Base-by-base conservation (phyloP, 768 basidiomycete genomes). In the Lactarius akahatsu region DNA sequence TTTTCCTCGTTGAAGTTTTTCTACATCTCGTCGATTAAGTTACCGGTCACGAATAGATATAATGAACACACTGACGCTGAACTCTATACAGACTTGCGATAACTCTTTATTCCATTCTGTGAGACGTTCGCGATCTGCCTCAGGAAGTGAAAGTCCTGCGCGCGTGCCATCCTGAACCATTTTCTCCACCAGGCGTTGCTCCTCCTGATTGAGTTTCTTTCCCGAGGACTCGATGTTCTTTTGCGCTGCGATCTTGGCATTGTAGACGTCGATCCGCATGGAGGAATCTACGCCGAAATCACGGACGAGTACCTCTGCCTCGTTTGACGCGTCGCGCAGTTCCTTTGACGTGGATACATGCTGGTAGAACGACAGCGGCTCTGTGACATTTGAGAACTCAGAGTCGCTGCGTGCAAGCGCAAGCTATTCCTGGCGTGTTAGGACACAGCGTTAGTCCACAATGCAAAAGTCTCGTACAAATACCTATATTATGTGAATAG, bases 1-100 rank as follows among this genome's bases (percentile, higher is more conserved):
- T 90, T 86, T 73, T 95, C 93, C 76, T 96, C 92, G 71, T 94
- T 94, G 78, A 89, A 92, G 78, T 93, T 92, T 87, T 89, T 91
- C 88, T 90, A 47, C 26, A 36, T 7, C 56, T 54, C 32, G 45
- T 23, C 28, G 23, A 59, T 16, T 18, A 57, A 60, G 1, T 52
- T n/a, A 41, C 16, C n/a, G n/a, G 20, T 4, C 32, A 38, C 16
- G 59, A 38, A 34, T 23, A 32, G 36, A 54, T 50, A 18, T 5
- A 64, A 4, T 57, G 56, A 36, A 40, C 28, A 59, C 20, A 78
- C 88, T 70, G 71, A 91, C 90, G 74, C 82, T 86, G 71, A 94
- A 94, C 73, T 91, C 88, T n/a, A 92, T 77, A 74, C 86, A 91
- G 32, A 82, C 81, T 71, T 88, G 84, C 10, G 89, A 89, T 1